phyloP scores from a whole-genome alignment of 202 grass and related monocot species.

The Bolboschoenoplectus hybrid region DNA sequence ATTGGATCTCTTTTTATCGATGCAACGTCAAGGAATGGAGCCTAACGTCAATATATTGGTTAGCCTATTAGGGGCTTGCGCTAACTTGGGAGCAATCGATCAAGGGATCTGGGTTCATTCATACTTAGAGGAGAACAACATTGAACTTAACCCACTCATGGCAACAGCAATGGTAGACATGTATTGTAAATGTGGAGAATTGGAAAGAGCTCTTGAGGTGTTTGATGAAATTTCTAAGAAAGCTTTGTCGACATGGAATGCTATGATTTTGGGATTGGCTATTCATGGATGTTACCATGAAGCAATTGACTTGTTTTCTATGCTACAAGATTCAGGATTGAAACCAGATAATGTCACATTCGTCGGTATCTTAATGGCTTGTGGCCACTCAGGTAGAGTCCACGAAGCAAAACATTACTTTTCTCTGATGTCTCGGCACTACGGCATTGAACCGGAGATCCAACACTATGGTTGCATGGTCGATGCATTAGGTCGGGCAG shows the following conservation, averaged over 20 bases:
- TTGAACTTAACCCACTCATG: slow-evolving; percentile 58
- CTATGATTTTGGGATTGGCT: slow-evolving; percentile 63
- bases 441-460: slow-evolving; percentile 50
- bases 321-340: slow-evolving; percentile 40
- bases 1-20: slow-evolving; percentile 54
- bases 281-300: slow-evolving; percentile 53
- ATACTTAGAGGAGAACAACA: slow-evolving; percentile 51
- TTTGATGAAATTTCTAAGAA: slow-evolving; percentile 43
- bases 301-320: slow-evolving; percentile 48
- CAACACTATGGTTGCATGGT: slow-evolving; percentile 82
- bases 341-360: slow-evolving; percentile 70
- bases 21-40: slow-evolving; percentile 59
- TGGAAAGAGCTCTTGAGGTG: slow-evolving; percentile 53
- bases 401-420: slow-evolving; percentile 57
- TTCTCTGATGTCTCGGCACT: slow-evolving; percentile 44
- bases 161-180: slow-evolving; percentile 65
- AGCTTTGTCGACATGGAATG: slow-evolving; percentile 60
- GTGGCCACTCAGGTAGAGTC: slow-evolving; percentile 55
- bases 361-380: slow-evolving; percentile 59
- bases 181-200: slow-evolving; percentile 77
- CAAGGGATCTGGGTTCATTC: slow-evolving; percentile 74
- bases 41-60: slow-evolving; percentile 68
- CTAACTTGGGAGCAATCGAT: slow-evolving; percentile 56
- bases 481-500: slow-evolving; percentile 57
- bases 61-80: slow-evolving; percentile 67